phyloP scores from a whole-genome alignment of 179 eudicot genomes.

The Silene coronaria region DNA sequence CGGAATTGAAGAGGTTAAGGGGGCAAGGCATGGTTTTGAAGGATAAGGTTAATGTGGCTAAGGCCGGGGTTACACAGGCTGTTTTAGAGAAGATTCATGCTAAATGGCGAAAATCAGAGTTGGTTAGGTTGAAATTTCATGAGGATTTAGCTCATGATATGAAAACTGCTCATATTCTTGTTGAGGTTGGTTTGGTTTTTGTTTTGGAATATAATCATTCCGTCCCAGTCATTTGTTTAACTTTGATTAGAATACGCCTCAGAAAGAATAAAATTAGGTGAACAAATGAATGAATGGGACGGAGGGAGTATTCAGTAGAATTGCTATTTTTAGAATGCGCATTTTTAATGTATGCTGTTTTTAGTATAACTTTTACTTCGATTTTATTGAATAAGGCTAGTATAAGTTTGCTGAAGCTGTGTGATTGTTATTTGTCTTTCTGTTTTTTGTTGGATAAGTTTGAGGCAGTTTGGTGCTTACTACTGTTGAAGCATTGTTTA shows the following conservation, averaged over 20 bases:
- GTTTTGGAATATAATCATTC: background rate
- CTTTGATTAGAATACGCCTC: no score
- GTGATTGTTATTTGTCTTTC: background rate
- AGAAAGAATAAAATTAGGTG: no score
- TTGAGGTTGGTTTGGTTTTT: conserved; percentile 56
- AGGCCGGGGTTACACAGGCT: conserved; percentile 77
- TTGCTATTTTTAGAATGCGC: background rate
- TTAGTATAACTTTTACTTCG: background rate
- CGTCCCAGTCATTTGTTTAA: no score
- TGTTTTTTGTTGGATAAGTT: background rate
- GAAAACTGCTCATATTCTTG: conserved; percentile 92
- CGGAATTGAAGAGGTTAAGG: conserved; percentile 84
- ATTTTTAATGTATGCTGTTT: background rate
- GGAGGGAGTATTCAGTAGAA: background rate
- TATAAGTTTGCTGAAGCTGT: background rate
- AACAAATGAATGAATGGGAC: no score
- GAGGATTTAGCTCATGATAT: conserved; percentile 84
- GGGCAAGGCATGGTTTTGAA: conserved; percentile 70
- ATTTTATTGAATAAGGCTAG: background rate
- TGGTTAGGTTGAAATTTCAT: conserved; percentile 87
- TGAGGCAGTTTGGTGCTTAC: background rate
- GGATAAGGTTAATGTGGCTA: conserved; percentile 78
- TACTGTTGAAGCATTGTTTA: background rate
- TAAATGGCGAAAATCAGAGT: conserved; percentile 73
- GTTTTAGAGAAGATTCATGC: conserved; percentile 85